Base-by-base conservation (phyloP, 345 rosid species). In the Populus davidiana region DNA sequence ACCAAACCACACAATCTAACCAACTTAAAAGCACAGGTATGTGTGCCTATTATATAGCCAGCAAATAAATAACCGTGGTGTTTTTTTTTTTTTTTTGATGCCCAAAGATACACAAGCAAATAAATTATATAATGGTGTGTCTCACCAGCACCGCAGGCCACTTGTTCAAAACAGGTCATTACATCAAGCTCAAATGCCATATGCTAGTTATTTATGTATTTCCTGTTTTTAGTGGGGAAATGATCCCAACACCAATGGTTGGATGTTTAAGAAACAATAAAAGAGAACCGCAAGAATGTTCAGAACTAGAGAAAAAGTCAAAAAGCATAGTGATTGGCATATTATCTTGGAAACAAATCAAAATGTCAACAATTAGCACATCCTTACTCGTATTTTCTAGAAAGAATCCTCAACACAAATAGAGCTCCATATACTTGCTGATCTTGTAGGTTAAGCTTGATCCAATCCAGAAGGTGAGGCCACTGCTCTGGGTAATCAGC, bases 401-500 rank as follows among this genome's bases (percentile, higher is more conserved):
- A 87, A 71, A 96, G 98, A 80, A 96, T 92, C 82, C 98, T 90
- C 84, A 94, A 81, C 75, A 96, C 96, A 83, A 89, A 94, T 77
- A 96, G 79, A 75, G 99, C 93, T 75, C 97, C 97, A 76, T 91
- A 92, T 59, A 94, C 93, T 86, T 96, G 96, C 77, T 92, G 98
- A 85, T 85, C 91, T 84, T 90, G 98, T 81, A 96, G 83, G 82
- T 91, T 92, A 87, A 79, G 92, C 83, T 94, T 91, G 76, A 96
- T 90, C 99, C 99, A 96, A 65, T 92, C 98, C 50, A 96, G 91
- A 74, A 96, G 97, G 64, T 75, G 91, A 1, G 98, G 97, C 99
- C 99, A 96, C 85, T 94, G 98, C 86, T 96, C 99, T 0, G 99
- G 99, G 83, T 96, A 96, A 88, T 96, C 99, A 67, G 94, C 89